Evolutionary conservation across 805 yeast genomes (phyloP).

Genomic region (Candida sonorensis): DNA sequence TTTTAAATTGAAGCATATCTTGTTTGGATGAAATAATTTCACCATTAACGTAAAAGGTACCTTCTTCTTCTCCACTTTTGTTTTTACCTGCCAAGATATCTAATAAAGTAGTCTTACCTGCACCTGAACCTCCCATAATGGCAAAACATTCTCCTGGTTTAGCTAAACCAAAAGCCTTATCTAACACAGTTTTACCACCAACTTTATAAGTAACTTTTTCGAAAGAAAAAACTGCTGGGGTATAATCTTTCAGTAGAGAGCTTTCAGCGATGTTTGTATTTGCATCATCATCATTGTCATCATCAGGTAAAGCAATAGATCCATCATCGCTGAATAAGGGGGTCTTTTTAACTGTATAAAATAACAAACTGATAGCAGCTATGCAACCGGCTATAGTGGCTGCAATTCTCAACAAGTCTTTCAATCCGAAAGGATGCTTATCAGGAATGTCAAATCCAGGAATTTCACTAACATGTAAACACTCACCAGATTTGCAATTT

Average conservation of each 20-base stretch:
- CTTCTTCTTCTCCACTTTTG: conserved; percentile 65
- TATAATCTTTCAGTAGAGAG: conserved; percentile 41
- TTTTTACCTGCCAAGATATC: conserved; percentile 88
- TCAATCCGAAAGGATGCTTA: conserved; percentile 35
- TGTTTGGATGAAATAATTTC: conserved; percentile 25
- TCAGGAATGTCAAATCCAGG: conserved; percentile 82
- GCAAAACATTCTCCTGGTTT: conserved; percentile 88
- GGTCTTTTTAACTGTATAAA: conserved; percentile 48
- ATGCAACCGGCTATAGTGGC: conserved; percentile 37
- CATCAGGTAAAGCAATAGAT: conserved; percentile 18
- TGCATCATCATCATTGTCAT: conserved; percentile 25
- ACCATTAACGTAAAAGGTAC: conserved; percentile 76
- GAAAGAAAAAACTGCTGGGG: conserved; percentile 71
- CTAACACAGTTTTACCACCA: conserved; percentile 48
- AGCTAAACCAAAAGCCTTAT: conserved; percentile 64
- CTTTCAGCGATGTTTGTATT: too few species aligned
- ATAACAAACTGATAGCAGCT: conserved; percentile 34
- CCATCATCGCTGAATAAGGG: conserved; percentile 45
- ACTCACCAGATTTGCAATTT: conserved; percentile 80
- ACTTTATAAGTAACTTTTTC: conserved; percentile 60
- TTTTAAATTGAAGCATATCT: conserved; percentile 42
- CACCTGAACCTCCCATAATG: conserved; percentile 98
- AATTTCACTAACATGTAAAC: conserved; percentile 84
- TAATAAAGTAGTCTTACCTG: conserved; percentile 91
- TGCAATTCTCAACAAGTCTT: conserved; percentile 40